phyloP scores from a whole-genome alignment of 176 grass and related monocot genomes.

The Aegilops longissima region DNA sequence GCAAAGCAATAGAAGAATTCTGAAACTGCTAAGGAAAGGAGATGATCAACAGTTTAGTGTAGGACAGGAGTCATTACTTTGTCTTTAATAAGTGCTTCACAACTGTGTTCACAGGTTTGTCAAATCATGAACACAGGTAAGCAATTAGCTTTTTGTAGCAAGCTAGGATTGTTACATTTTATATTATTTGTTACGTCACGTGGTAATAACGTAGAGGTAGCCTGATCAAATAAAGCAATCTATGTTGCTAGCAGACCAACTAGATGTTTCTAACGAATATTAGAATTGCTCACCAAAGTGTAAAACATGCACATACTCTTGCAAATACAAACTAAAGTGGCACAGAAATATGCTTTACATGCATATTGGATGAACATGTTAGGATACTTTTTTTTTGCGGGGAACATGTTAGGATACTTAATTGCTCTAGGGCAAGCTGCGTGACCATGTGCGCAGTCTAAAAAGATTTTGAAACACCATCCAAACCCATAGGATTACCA shows the following conservation, averaged over 20 bases:
- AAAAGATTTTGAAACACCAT: neutral
- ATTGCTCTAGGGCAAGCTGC: neutral
- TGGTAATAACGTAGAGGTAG: neutral
- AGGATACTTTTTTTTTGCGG: neutral
- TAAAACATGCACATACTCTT: neutral
- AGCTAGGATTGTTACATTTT: neutral
- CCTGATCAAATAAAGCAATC: neutral
- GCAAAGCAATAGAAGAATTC: neutral
- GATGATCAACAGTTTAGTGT: neutral
- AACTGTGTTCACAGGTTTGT: neutral
- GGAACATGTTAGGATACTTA: neutral
- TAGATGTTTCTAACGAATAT: neutral
- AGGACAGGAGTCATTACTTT: neutral
- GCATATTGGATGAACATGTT: too few relatives aligned
- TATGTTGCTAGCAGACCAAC: neutral
- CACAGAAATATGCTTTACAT: too few relatives aligned
- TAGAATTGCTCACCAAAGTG: neutral
- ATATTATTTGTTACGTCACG: neutral
- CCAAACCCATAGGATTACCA: neutral
- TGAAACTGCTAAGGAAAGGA: neutral
- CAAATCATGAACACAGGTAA: neutral
- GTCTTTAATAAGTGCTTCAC: neutral
- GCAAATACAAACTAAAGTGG: neutral
- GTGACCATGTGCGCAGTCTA: neutral
- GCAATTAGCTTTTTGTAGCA: neutral